These are phyloP conservation scores for Drechslerella stenobrocha DNA, from an alignment of 2,329 filamentous ascomycete species.

Conservation along the genomic window DNA sequence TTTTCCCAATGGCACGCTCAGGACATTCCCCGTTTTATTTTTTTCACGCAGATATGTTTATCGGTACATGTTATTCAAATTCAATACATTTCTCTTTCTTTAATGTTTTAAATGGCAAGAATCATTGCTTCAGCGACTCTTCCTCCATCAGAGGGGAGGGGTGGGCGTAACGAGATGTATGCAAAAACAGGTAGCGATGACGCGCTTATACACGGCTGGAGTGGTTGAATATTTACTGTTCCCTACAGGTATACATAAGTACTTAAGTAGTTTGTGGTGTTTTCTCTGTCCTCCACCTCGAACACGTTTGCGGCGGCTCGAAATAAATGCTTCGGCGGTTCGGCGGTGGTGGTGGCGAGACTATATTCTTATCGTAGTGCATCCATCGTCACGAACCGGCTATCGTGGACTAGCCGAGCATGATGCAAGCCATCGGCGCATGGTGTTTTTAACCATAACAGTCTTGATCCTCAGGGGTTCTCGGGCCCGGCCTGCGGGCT, in stretches of 20 bases:
- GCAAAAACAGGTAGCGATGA: constrained; percentile 32
- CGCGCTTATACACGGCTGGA: constrained; percentile 23
- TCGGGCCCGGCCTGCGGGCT: constrained; percentile 14
- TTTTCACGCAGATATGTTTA: constrained; percentile 7
- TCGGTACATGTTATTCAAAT: constrained; percentile 5
- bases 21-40: constrained; percentile 17
- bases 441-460: neutral
- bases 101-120: constrained; percentile 14
- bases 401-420: neutral
- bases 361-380: neutral
- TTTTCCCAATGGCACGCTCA: neutral
- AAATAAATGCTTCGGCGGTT: constrained; percentile 1
- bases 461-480: constrained; percentile 30
- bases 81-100: constrained; percentile 2
- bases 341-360: no score
- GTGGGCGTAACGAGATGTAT: constrained; percentile 33
- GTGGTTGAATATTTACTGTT: constrained; percentile 19
- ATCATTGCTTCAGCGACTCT: constrained; percentile 13
- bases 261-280: constrained; percentile 2
- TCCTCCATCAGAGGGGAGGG: constrained; percentile 23
- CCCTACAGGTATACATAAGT: constrained; percentile 18
- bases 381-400: neutral
- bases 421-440: neutral
- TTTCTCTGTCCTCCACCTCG: neutral
- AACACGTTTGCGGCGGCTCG: neutral